phyloP scores from a whole-genome alignment of 1,284 basidiomycete genomes.

The Tylopilus sp. region DNA sequence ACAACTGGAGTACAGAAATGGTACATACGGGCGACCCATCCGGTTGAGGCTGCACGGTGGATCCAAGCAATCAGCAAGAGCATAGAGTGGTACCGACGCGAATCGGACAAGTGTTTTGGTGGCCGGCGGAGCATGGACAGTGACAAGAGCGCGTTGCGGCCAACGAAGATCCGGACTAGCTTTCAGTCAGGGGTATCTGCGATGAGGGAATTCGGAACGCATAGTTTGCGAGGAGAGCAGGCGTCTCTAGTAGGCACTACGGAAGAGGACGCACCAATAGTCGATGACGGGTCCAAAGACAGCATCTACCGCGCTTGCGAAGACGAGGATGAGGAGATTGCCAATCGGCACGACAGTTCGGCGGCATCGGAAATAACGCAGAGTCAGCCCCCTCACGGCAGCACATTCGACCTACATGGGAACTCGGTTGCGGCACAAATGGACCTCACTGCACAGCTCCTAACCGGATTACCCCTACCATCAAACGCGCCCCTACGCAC shows the following conservation, averaged over 20 bases:
- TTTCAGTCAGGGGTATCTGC: conserved; percentile 32
- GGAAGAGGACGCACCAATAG: conserved; percentile 18
- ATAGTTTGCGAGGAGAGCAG: conserved; percentile 30
- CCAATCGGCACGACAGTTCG: conserved; percentile 40
- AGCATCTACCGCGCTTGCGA: conserved; percentile 32
- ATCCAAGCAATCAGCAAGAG: conserved; percentile 69
- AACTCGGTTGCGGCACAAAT: conserved; percentile 79
- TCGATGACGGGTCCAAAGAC: conserved; percentile 23
- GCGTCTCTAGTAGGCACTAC: conserved; percentile 19
- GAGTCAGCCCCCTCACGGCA: conserved; percentile 61
- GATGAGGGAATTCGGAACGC: conserved; percentile 22
- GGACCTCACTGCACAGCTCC: conserved; percentile 72
- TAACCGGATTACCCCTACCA: conserved; percentile 50
- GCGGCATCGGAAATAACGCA: conserved; percentile 45
- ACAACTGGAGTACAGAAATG: conserved; percentile 64
- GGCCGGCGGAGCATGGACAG: conserved; percentile 30
- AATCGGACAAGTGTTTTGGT: conserved; percentile 19
- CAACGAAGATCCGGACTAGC: conserved; percentile 30
- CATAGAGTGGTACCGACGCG: conserved; percentile 61
- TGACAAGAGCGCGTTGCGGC: conserved; percentile 29
- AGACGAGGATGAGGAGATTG: conserved; percentile 40
- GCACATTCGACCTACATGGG: conserved; percentile 70
- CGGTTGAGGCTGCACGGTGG: conserved; percentile 89
- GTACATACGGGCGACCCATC: conserved; percentile 90
- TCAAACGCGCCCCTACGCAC: conserved; percentile 38